Conservation (phyloP, 2,329 filamentous ascomycete species). For the Colletotrichum lindemuthianum region DNA sequence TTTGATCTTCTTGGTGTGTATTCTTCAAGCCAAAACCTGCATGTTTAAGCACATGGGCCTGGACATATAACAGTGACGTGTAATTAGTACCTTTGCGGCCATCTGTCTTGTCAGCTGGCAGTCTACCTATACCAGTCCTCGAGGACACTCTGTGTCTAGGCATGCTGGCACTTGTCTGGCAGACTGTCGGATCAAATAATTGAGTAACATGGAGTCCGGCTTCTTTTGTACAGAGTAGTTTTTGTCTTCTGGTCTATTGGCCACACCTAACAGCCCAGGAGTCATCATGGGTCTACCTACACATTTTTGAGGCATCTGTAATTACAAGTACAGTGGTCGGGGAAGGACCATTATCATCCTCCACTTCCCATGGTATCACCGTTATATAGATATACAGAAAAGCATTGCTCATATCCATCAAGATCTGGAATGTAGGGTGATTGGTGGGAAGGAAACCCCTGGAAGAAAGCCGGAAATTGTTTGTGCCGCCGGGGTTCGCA, state of each 20-base stretch:
- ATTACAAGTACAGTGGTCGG: slow-evolving; percentile 32
- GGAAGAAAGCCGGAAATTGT: too few relatives aligned
- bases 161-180: too few relatives aligned
- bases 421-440: neutral
- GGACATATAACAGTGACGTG: neutral
- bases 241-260: slow-evolving; percentile 3
- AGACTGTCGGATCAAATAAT: too few relatives aligned
- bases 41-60: slow-evolving; percentile 1
- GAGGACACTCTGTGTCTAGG: too few relatives aligned
- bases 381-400: slow-evolving; percentile 12
- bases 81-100: neutral
- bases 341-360: slow-evolving; percentile 11
- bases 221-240: too few relatives aligned
- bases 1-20: slow-evolving; percentile 7
- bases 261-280: slow-evolving; percentile 1
- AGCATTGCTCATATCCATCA: slow-evolving; percentile 11
- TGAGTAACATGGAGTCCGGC: too few relatives aligned
- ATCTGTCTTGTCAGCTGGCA: too few relatives aligned
- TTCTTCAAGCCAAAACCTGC: neutral
- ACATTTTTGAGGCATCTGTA: neutral
- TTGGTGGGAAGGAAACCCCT: too few relatives aligned
- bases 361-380: slow-evolving; percentile 31
- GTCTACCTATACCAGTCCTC: too few relatives aligned
- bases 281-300: slow-evolving; percentile 7
- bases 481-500: too few relatives aligned